A percentile compares a stretch with the other conserved stretches of the same genome.
phyloP scores from a whole-genome alignment of 768 basidiomycete genomes.

The Lactarius psammicola region DNA sequence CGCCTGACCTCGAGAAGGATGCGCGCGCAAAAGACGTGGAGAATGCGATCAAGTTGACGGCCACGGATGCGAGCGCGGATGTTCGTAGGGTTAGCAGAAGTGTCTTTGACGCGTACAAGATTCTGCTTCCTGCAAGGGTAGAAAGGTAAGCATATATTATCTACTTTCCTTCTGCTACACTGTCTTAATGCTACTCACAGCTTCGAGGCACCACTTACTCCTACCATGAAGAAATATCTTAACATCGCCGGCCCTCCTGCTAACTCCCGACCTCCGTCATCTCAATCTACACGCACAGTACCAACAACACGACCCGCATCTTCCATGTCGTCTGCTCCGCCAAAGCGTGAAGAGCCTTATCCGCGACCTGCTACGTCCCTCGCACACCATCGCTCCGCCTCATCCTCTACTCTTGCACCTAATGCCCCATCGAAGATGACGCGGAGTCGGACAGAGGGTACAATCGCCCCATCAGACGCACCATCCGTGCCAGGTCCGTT shows the following conservation, averaged over 20 bases:
- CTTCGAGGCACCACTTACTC: conserved; percentile 70
- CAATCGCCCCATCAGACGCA: not conserved
- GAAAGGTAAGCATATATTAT: conserved; percentile 50
- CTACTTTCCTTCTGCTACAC: not conserved
- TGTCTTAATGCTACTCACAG: conserved; percentile 40
- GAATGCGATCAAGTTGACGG: conserved; percentile 60
- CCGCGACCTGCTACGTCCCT: conserved; percentile 26
- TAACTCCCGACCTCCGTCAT: conserved; percentile 24
- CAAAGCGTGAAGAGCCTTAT: conserved; percentile 13
- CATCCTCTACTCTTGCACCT: conserved; percentile 17
- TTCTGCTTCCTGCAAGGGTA: conserved; percentile 65
- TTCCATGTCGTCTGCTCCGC: conserved; percentile 16
- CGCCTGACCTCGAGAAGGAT: conserved; percentile 75
- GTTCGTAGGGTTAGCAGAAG: conserved; percentile 66
- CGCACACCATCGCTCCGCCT: conserved; percentile 13
- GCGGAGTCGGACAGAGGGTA: conserved; percentile 16
- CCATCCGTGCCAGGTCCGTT: not conserved
- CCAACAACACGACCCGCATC: conserved; percentile 21
- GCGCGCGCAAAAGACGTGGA: conserved; percentile 64
- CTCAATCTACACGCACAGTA: conserved; percentile 18
- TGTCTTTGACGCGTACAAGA: conserved; percentile 73
- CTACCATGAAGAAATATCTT: conserved; percentile 51
- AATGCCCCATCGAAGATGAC: not conserved
- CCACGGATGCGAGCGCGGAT: conserved; percentile 72
- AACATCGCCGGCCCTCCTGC: conserved; percentile 20